Evolutionary conservation across 768 basidiomycete genomes (phyloP).

Genomic region (Imleria badia): DNA sequence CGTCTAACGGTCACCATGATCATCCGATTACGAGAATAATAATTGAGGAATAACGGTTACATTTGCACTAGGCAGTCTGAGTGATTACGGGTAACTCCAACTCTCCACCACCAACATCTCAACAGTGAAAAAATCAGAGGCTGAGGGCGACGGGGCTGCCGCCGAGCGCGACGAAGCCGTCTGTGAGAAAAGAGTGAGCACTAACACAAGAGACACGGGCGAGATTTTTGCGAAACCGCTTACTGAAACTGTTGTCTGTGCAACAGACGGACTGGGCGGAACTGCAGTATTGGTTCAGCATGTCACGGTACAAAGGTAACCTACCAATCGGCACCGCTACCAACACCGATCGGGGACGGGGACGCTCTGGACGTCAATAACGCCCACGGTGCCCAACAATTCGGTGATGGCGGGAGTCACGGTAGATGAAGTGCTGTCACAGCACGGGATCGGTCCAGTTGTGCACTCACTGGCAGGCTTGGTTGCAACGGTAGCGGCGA

Average conservation of each 20-base stretch:
- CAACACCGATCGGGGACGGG: neutral
- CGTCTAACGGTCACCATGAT: too few relatives aligned
- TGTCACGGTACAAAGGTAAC: neutral
- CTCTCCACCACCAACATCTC: neutral
- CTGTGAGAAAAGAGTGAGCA: neutral
- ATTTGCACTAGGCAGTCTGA: too few relatives aligned
- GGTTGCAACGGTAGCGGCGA: neutral
- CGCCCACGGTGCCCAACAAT: neutral
- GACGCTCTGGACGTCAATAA: neutral
- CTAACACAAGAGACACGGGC: neutral
- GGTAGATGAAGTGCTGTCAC: neutral
- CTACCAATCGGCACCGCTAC: neutral
- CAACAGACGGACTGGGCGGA: too few relatives aligned
- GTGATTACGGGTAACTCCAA: neutral
- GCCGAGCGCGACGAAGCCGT: neutral
- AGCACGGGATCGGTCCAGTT: neutral
- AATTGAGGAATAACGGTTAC: too few relatives aligned
- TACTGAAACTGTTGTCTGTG: too few relatives aligned
- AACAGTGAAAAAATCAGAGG: neutral
- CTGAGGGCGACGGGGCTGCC: neutral
- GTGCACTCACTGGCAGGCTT: neutral
- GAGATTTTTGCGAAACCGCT: neutral
- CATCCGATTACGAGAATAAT: too few relatives aligned
- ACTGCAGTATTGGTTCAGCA: too few relatives aligned
- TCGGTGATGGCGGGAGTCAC: neutral